These are phyloP conservation scores for Fomitopsis palustris DNA, from an alignment of 1,284 basidiomycete genomes.

Conservation along the genomic window DNA sequence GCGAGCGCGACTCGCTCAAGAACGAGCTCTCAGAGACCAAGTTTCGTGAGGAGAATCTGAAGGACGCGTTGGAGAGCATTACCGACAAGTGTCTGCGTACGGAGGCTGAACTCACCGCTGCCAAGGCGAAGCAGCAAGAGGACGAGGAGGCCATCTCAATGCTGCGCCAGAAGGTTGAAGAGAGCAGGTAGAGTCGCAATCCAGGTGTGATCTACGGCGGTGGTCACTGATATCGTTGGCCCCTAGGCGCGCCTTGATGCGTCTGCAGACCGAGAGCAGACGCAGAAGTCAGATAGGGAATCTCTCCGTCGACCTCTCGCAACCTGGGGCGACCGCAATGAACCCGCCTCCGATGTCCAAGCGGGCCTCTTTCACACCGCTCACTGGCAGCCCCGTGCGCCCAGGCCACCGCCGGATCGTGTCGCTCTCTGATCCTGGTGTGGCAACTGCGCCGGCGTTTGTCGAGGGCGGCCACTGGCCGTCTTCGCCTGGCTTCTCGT, in stretches of 20 bases:
- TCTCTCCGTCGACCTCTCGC: constrained; percentile 50
- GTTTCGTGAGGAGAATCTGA: constrained; percentile 51
- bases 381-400: constrained; percentile 52
- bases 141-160: constrained; percentile 81
- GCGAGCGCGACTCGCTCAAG: constrained; percentile 63
- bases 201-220: neutral
- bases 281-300: constrained; percentile 53
- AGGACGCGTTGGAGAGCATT: constrained; percentile 58
- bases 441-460: constrained; percentile 15
- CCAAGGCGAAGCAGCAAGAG: constrained; percentile 60
- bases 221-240: constrained; percentile 8
- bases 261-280: constrained; percentile 81
- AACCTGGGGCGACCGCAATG: constrained; percentile 38
- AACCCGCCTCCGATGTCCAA: constrained; percentile 50
- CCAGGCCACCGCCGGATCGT: constrained; percentile 63
- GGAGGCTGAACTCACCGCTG: constrained; percentile 58
- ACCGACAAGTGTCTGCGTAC: constrained; percentile 59
- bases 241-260: constrained; percentile 79
- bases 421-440: constrained; percentile 57
- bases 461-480: constrained; percentile 16
- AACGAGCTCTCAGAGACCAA: constrained; percentile 47
- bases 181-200: constrained; percentile 64
- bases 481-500: constrained; percentile 21
- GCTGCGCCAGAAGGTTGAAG: constrained; percentile 85
- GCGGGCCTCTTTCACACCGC: constrained; percentile 67